Conservation (phyloP, 1,284 basidiomycete species). For the Trametes polyzona region DNA sequence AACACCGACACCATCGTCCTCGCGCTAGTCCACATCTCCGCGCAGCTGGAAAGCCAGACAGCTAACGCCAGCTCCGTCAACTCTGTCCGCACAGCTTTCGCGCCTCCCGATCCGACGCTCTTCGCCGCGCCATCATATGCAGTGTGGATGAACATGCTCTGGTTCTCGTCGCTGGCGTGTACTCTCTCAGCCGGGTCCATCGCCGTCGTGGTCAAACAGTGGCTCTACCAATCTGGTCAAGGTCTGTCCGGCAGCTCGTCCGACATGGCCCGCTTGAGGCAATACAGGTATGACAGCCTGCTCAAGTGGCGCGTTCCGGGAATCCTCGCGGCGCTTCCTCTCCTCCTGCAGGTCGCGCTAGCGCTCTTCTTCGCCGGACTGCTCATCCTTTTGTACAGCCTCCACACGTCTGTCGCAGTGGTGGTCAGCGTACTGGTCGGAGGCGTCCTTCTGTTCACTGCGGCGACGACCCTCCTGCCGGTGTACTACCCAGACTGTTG, state of each 20-base stretch:
- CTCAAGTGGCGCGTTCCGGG: slow-evolving; percentile 21
- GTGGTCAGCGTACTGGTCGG: slow-evolving; percentile 22
- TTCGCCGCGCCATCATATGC: slow-evolving; percentile 13
- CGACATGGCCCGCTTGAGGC: slow-evolving; percentile 19
- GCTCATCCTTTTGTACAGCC: slow-evolving; percentile 18
- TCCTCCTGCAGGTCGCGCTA: slow-evolving; percentile 23
- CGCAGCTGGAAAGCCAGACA: slow-evolving; percentile 7
- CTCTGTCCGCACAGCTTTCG: slow-evolving; percentile 8
- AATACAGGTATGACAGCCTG: slow-evolving; percentile 22
- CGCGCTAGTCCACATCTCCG: slow-evolving; percentile 11
- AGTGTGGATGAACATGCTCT: slow-evolving; percentile 25
- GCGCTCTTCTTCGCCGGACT: slow-evolving; percentile 24
- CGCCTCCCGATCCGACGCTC: background rate
- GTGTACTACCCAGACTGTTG: slow-evolving; percentile 28
- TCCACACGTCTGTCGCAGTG: slow-evolving; percentile 16
- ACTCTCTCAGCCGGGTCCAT: slow-evolving; percentile 23
- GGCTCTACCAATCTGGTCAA: slow-evolving; percentile 23
- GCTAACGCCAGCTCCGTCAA: background rate
- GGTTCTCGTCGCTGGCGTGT: slow-evolving; percentile 26
- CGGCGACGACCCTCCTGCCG: slow-evolving; percentile 30
- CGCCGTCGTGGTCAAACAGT: slow-evolving; percentile 28
- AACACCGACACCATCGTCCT: slow-evolving; percentile 11
- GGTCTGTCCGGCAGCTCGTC: slow-evolving; percentile 11
- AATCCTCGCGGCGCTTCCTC: slow-evolving; percentile 21
- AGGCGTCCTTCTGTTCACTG: slow-evolving; percentile 21